A percentile compares a stretch with the other conserved stretches of the same genome.
phyloP scores from a whole-genome alignment of 345 rosid genomes.

The Lepidium didymum region DNA sequence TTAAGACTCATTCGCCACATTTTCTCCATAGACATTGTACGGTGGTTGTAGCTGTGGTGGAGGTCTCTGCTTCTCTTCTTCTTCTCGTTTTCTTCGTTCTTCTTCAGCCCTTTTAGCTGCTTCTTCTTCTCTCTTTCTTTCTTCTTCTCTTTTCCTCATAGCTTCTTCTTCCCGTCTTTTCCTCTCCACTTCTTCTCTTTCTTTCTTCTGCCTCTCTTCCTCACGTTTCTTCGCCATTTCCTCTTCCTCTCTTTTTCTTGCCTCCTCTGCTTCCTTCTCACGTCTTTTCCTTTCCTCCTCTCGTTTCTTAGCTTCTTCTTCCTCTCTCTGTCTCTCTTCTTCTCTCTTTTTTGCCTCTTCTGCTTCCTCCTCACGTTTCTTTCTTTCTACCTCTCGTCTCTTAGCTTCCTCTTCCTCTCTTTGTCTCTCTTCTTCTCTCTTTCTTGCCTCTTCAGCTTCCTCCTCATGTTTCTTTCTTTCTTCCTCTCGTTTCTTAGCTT shows the following conservation, averaged over 20 bases:
- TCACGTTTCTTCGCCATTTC: not conserved
- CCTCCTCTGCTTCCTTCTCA: not conserved
- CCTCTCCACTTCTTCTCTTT: not conserved
- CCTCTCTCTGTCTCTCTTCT: not conserved
- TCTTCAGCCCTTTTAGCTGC: constrained; percentile 1
- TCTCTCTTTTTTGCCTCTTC: not conserved
- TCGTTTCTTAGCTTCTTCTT: not conserved
- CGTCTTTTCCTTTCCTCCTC: not conserved
- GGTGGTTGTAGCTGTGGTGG: constrained; percentile 11
- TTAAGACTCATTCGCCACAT: not conserved
- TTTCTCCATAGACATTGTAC: not conserved
- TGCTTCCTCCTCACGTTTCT: not conserved
- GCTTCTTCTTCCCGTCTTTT: not conserved
- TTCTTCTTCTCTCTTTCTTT: constrained; percentile 9
- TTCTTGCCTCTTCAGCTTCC: not conserved
- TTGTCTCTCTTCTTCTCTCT: not conserved
- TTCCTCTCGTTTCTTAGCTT: not conserved
- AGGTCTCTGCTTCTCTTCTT: not conserved
- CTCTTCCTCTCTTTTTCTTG: not conserved
- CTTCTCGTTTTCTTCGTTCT: constrained; percentile 10
- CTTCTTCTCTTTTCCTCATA: not conserved
- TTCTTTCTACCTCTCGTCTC: not conserved
- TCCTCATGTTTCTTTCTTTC: not conserved
- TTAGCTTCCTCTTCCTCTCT: not conserved
- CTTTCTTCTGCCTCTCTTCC: not conserved